Percentiles rank a stretch among this genome's conserved stretches.
These are phyloP conservation scores for Rhododendron ferrugineum DNA, from an alignment of 148 eudicot genomes.

Conservation along the genomic window DNA sequence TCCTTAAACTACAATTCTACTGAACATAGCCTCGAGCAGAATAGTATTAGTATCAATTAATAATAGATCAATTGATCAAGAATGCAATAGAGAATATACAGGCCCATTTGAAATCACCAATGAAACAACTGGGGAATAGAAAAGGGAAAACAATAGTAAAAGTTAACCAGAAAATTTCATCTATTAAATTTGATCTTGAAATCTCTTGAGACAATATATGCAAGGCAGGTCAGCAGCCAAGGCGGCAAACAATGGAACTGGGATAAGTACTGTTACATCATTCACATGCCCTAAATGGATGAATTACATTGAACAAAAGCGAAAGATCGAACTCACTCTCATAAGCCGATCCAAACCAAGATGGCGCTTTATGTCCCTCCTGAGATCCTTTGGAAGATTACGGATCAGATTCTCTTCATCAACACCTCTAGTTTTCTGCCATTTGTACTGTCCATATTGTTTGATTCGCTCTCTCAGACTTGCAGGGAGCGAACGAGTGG, in stretches of 20 bases:
- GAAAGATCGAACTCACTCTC: constrained; percentile 42
- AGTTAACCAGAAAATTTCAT: background rate
- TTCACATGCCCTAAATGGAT: background rate
- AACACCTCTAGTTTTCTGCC: constrained; percentile 92
- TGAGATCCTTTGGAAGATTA: constrained; percentile 85
- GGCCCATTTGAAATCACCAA: background rate
- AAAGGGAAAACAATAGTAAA: background rate
- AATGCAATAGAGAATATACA: background rate
- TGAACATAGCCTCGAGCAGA: background rate
- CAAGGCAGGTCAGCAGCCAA: background rate
- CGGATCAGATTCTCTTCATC: constrained; percentile 71
- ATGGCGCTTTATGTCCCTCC: constrained; percentile 94
- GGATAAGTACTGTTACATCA: background rate
- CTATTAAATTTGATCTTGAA: constrained; percentile 13
- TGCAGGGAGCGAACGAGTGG: constrained; percentile 83
- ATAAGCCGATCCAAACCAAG: constrained; percentile 68
- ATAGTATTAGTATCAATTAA: background rate
- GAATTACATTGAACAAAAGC: background rate
- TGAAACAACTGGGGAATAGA: background rate
- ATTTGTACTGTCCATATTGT: constrained; percentile 79
- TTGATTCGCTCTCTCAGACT: constrained; percentile 72
- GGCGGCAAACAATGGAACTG: background rate
- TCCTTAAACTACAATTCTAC: background rate
- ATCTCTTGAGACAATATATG: background rate
- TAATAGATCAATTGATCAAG: background rate